Evolutionary conservation across 176 grass and related monocot species (phyloP).

Genomic region (Elaeis guineensis): DNA sequence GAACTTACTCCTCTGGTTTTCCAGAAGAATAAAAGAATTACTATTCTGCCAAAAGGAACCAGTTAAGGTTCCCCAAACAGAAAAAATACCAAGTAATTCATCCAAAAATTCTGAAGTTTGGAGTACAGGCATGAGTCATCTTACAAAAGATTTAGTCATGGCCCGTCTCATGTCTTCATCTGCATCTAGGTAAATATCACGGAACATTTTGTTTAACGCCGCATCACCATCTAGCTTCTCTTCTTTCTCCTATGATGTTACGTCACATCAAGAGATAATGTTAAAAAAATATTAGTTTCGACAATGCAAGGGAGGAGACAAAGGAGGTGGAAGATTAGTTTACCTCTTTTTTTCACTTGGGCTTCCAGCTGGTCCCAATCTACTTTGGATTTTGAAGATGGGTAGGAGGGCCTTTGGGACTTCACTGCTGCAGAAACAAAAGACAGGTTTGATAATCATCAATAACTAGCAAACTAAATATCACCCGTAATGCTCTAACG

Average conservation of each 20-base stretch:
- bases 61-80: too few relatives aligned
- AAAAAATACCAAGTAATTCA: background rate
- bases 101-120: background rate
- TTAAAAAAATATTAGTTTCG: background rate
- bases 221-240: slow-evolving; percentile 88
- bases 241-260: slow-evolving; percentile 56
- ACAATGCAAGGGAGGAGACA: background rate
- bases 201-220: slow-evolving; percentile 75
- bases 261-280: background rate
- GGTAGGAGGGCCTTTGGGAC: slow-evolving; percentile 47
- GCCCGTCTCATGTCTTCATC: slow-evolving; percentile 76
- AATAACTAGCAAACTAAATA: too few relatives aligned
- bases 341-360: slow-evolving; percentile 80
- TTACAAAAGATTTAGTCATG: slow-evolving; percentile 85
- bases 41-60: too few relatives aligned
- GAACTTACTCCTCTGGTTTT: too few relatives aligned
- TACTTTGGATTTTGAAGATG: slow-evolving; percentile 66
- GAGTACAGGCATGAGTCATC: background rate
- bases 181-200: slow-evolving; percentile 57
- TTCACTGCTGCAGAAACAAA: slow-evolving; percentile 29
- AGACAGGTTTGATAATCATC: background rate
- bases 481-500: too few relatives aligned
- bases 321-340: background rate
- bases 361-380: slow-evolving; percentile 90
- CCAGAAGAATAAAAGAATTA: too few relatives aligned